Percentiles rank a stretch among this genome's conserved stretches.
Evolutionary conservation across 768 basidiomycete genomes (phyloP).

Genomic region (Leccinum aurantiacum): DNA sequence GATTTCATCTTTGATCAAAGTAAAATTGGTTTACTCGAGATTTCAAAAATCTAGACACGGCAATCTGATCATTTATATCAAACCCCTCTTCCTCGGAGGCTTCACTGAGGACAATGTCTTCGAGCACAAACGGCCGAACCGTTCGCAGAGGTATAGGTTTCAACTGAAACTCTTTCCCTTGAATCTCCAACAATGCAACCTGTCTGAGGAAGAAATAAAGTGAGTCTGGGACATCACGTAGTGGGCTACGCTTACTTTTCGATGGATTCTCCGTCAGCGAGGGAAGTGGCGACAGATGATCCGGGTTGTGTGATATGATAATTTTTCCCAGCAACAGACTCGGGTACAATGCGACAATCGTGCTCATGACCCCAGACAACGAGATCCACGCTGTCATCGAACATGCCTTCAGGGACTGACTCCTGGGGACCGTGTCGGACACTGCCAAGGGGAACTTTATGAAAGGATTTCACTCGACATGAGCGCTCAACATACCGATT

Average conservation of each 20-base stretch:
- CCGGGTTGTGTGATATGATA: slow-evolving; percentile 96
- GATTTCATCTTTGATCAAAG: neutral
- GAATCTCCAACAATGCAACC: slow-evolving; percentile 85
- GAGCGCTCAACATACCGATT: slow-evolving; percentile 63
- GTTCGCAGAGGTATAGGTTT: slow-evolving; percentile 86
- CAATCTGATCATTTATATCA: slow-evolving; percentile 78
- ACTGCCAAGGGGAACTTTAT: slow-evolving; percentile 40
- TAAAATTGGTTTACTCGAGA: slow-evolving; percentile 46
- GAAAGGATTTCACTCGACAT: slow-evolving; percentile 1
- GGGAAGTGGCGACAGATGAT: slow-evolving; percentile 89
- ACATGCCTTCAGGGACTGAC: slow-evolving; percentile 94
- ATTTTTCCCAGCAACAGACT: slow-evolving; percentile 85
- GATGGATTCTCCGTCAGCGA: slow-evolving; percentile 90
- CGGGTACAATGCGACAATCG: slow-evolving; percentile 90
- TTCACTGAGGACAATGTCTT: slow-evolving; percentile 74
- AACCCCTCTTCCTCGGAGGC: slow-evolving; percentile 75
- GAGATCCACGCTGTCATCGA: slow-evolving; percentile 90
- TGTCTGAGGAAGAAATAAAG: slow-evolving; percentile 52
- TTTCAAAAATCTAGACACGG: slow-evolving; percentile 79
- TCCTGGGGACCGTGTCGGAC: slow-evolving; percentile 95
- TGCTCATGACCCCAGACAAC: slow-evolving; percentile 99
- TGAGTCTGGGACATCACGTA: slow-evolving; percentile 1
- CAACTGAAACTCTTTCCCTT: slow-evolving; percentile 84
- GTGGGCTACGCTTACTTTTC: slow-evolving; percentile 62
- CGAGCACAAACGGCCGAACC: slow-evolving; percentile 91